These are phyloP conservation scores for Hypoxylon subgilvum DNA, from an alignment of 495 filamentous ascomycete genomes.

Conservation along the genomic window DNA sequence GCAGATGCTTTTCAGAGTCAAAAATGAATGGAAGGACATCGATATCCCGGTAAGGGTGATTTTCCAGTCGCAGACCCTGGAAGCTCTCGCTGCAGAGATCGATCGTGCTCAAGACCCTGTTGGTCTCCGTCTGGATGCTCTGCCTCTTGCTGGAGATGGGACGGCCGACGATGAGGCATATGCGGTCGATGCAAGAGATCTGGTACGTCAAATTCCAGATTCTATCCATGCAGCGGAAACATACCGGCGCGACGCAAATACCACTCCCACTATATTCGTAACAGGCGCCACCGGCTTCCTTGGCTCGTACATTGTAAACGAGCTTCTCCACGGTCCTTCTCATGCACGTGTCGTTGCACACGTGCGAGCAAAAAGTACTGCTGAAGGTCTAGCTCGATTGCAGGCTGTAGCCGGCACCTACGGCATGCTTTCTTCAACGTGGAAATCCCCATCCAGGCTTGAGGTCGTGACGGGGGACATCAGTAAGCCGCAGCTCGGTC, in stretches of 20 bases:
- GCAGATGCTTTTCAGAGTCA: conserved; percentile 74
- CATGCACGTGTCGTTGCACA: conserved; percentile 70
- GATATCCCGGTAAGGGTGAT: conserved; percentile 77
- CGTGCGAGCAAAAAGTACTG: conserved; percentile 74
- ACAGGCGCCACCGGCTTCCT: conserved; percentile 42
- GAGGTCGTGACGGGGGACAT: conserved; percentile 72
- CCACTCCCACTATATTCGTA: conserved; percentile 54
- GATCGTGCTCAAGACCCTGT: too few relatives aligned
- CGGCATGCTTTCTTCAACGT: too few relatives aligned
- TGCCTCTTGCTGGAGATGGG: too few relatives aligned
- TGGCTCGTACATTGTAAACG: conserved; percentile 78
- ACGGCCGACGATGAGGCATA: conserved; percentile 71
- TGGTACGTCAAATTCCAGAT: too few relatives aligned
- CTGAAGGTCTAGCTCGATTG: conserved; percentile 68
- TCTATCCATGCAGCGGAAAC: too few relatives aligned
- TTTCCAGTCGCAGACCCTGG: too few relatives aligned
- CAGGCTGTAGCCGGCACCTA: conserved; percentile 84
- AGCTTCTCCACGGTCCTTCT: conserved; percentile 67
- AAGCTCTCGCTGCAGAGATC: too few relatives aligned
- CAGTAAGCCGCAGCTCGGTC: conserved; percentile 72
- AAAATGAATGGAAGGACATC: conserved; percentile 64
- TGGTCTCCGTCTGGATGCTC: too few relatives aligned
- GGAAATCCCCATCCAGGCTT: too few relatives aligned
- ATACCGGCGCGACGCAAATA: too few relatives aligned
- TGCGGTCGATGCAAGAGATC: too few relatives aligned